These are phyloP conservation scores for Tephrocybe sp. DNA, from an alignment of 768 basidiomycete genomes.

Conservation along the genomic window DNA sequence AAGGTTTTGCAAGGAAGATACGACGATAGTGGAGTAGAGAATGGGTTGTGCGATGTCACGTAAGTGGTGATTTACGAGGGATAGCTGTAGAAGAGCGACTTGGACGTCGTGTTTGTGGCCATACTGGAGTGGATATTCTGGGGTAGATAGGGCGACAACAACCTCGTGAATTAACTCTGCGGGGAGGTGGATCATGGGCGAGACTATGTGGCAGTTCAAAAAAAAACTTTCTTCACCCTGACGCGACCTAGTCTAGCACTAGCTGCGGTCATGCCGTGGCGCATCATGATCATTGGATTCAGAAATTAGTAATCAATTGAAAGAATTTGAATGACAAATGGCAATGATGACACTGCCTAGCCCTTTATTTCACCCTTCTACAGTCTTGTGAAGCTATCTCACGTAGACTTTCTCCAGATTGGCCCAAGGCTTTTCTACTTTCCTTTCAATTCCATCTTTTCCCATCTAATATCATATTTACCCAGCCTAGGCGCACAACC, in stretches of 20 bases:
- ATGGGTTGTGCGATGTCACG: conserved; percentile 4
- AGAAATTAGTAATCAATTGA: conserved; percentile 1
- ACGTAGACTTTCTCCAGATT: not conserved
- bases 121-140: conserved; percentile 8
- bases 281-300: not conserved
- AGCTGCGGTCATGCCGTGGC: no score
- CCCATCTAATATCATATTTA: conserved; percentile 4
- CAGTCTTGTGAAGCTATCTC: not conserved
- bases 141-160: conserved; percentile 5
- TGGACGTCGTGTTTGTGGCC: conserved; percentile 12
- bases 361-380: no score
- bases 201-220: not conserved
- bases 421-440: conserved; percentile 1
- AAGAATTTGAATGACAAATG: no score
- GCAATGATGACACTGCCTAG: no score
- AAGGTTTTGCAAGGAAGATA: conserved; percentile 8
- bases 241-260: no score
- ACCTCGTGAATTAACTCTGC: conserved; percentile 15
- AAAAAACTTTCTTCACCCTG: not conserved
- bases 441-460: conserved; percentile 9
- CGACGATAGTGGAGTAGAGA: conserved; percentile 14
- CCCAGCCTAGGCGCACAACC: not conserved
- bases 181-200: conserved; percentile 12
- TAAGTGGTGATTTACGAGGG: conserved; percentile 7
- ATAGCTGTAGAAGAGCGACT: conserved; percentile 10